Evolutionary conservation across 2,329 filamentous ascomycete species (phyloP), one percentile per base, ranked within the genome.

Genomic region (Fulvia fulva): DNA sequence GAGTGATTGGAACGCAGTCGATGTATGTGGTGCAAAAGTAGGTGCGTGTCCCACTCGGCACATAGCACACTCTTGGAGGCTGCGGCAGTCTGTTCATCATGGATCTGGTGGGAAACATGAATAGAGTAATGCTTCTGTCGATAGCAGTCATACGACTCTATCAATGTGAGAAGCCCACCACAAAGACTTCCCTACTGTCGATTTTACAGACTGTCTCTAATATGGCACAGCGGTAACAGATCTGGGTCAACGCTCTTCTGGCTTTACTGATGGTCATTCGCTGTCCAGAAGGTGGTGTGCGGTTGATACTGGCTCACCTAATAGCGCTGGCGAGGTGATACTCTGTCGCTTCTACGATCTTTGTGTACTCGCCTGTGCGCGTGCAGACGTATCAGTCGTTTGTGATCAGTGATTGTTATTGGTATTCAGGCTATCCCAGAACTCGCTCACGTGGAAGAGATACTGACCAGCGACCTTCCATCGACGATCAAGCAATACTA

Each of bases 391-490:
- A 12, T 46, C 22, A 25, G 51, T 56, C 56, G 41, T 34, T 47
- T 45, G 32, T 14, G 43, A 28, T 34, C 43, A 51, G 19, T 30
- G 19, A 19, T 26, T 43, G 32, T 25, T 21, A 19, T 26, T 43
- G 32, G 23, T 21, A 23, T 28, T 47, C 30, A 37, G 7, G 11
- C 25, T 34, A n/a, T 34, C 56, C 49, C 55, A 58, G 25, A 54
- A 59, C 23, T 59, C 50, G 21, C 56, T 37, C 14, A 65, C 43
- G n/a, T 55, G 37, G 26, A 46, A 47, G 32, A 55, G 22, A 58
- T 66, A 68, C 61, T 66, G 41, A 64, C 66, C 68, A 57, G 66
- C 64, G 37, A 67, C 63, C 50, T 58, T 59, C 67, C 68, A 70
- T 46, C 65, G 50, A 30, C 53, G 37, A 16, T 66, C 59, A 28